Evolutionary conservation across 2,329 filamentous ascomycete species (phyloP), one percentile per base, ranked within the genome.

Genomic region (Colletotrichum tanaceti): DNA sequence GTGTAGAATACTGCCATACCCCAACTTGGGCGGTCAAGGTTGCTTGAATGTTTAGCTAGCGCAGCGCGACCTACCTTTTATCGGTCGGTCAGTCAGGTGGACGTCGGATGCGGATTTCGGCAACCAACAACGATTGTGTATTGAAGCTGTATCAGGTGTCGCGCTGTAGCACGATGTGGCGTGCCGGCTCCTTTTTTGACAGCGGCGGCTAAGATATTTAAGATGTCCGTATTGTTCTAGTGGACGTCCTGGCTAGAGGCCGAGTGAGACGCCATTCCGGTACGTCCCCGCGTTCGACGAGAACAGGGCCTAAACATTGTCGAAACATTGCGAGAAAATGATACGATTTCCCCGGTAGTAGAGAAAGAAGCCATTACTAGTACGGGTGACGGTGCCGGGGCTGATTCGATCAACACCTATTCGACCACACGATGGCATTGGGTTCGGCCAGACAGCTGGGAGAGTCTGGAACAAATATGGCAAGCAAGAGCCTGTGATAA

Each of bases 261-360:
- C 9, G 20, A 49, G 32, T 5, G 20, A 49, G 32, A 16, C 49
- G 54, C 54, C 24, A 43, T 50, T 47, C 54, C 52, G 38, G n/a
- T 53, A 47, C 47, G 46, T 35, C 54, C 50, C 66, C 50, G 50
- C 20, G 55, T 35, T 52, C 61, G 47, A 47, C 65, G n/a, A 65
- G 41, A 47, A 13, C 32, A 49, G 54, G 20, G n/a, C 55, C 50
- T 50, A 53, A 41, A 44, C 52, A n/a, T 35, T 32, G 55, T 57
- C 65, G 65, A 66, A 35, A 66, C 58, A 38, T 32, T 46, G 18
- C 43, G 10, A 44, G 43, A 50, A 46, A 61, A 55, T 57, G 38
- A 50, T 43, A 53, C 49, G 49, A 41, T 44, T 43, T 50, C 57
- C 60, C 32, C 2, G 2, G 7, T 10, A 3, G 32, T 35, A 35